phyloP scores from a whole-genome alignment of 441 rosid genomes.

The Aquilaria agallochum region DNA sequence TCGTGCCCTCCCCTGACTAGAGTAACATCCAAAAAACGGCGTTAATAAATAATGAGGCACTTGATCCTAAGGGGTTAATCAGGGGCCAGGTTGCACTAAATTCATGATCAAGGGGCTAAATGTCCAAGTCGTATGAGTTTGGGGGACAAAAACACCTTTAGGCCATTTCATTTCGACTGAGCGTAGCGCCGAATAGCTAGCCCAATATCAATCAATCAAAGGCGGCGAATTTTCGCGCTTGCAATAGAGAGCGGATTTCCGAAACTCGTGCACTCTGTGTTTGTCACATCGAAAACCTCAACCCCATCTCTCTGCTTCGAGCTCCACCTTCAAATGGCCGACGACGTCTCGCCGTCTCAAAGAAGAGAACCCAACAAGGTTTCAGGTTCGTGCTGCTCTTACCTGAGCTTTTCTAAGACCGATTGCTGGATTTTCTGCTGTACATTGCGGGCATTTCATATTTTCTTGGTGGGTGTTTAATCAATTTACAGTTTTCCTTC shows the following conservation, averaged over 20 bases:
- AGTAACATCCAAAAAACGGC: too few relatives aligned
- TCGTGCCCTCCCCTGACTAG: too few relatives aligned
- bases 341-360: constrained; percentile 48
- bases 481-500: background rate
- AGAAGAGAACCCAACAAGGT: constrained; percentile 85
- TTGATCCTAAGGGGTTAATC: too few relatives aligned
- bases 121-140: too few relatives aligned
- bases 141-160: too few relatives aligned
- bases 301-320: background rate
- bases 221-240: constrained; percentile 25
- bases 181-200: too few relatives aligned
- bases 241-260: constrained; percentile 3
- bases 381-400: constrained; percentile 42
- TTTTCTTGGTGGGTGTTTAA: background rate
- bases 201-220: background rate
- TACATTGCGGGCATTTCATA: background rate
- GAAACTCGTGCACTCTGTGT: background rate
- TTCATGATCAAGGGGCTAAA: too few relatives aligned
- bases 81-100: too few relatives aligned
- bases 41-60: too few relatives aligned
- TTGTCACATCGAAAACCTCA: background rate
- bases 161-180: background rate
- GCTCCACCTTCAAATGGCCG: constrained; percentile 47
- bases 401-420: constrained; percentile 4
- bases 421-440: too few relatives aligned